Evolutionary conservation across 2,329 filamentous ascomycete species (phyloP), one percentile per base, ranked within the genome.

Genomic region (Elsinoe australis): DNA sequence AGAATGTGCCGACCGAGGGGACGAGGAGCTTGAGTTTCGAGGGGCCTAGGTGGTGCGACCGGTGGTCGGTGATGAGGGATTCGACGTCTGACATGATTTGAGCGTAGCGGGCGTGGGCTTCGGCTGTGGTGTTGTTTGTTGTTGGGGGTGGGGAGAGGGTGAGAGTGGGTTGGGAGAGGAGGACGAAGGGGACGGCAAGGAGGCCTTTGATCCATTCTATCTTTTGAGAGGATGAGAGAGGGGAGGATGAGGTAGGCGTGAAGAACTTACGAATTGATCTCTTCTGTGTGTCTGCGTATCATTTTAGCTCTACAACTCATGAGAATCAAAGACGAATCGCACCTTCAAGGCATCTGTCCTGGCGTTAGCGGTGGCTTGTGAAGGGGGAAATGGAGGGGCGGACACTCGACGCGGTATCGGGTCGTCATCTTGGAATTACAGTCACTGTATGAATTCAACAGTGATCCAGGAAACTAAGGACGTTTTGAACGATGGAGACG

Each of bases 81-180:
- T 98, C 92, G 1, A 98, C 86, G 66, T 96, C 92, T 52, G 81
- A 78, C 78, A 96, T 87, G 59, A 96, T 95, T 66, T 98, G 90
- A 39, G 86, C 85, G 69, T 96, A 98, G 53, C 92, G 81, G 49
- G 85, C 76, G 61, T 92, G 87, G 19, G 90, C 86, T 60, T 86
- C 83, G 50, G 79, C 78, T 3, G 86, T 85, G 2, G 90, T 88
- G 28, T 54, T 53, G 36, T 52, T 44, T 44, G 90, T 76, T 49
- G 73, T 76, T 48, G 76, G 72, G 57, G 80, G 75, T 49, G 78
- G 73, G 54, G 89, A 83, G 59, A 90, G 88, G 33, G 88, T 79
- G 15, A 87, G 87, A 1, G 87, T 94, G 3, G 92, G 92, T 63
- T 96, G 89, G 1, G 90, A 95, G 65, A 95, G 88, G 47, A 98